Percentiles rank a stretch among this genome's conserved stretches.
These are phyloP conservation scores for Aspergillus olivimuriae DNA, from an alignment of 495 filamentous ascomycete genomes.

Conservation along the genomic window DNA sequence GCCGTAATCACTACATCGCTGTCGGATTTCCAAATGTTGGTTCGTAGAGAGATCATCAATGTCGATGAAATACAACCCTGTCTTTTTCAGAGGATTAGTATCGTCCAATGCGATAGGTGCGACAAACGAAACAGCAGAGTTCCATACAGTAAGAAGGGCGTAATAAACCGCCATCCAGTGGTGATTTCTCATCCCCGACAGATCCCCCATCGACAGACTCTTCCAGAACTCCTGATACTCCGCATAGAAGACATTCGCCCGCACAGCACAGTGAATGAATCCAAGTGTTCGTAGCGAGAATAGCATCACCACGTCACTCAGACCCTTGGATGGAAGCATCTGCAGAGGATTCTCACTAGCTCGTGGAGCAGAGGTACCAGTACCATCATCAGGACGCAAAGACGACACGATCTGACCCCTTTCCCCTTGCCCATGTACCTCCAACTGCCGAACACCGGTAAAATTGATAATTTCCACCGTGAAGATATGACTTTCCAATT, in stretches of 20 bases:
- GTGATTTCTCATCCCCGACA: not conserved
- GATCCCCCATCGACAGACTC: not conserved
- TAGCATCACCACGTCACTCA: not conserved
- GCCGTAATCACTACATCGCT: not conserved
- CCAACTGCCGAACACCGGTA: not conserved
- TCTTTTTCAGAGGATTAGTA: not conserved
- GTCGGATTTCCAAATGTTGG: not conserved
- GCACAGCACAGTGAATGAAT: constrained; percentile 1
- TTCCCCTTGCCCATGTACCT: too few species aligned
- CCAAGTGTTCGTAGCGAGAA: not conserved
- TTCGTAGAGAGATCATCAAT: not conserved
- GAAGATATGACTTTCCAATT: not conserved
- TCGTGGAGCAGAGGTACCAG: not conserved
- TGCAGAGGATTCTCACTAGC: not conserved
- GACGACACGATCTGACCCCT: too few species aligned
- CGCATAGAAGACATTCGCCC: not conserved
- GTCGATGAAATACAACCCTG: constrained; percentile 2
- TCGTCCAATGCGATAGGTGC: too few species aligned
- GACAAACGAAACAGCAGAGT: not conserved
- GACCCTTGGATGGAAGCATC: not conserved
- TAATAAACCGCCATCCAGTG: constrained; percentile 4
- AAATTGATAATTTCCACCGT: not conserved
- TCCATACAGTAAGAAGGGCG: not conserved
- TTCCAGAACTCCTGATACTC: not conserved
- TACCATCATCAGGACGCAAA: too few species aligned